Evolutionary conservation across 2,329 filamentous ascomycete species (phyloP), one percentile per base, ranked within the genome.

Genomic region (Cladorrhinum sp.): DNA sequence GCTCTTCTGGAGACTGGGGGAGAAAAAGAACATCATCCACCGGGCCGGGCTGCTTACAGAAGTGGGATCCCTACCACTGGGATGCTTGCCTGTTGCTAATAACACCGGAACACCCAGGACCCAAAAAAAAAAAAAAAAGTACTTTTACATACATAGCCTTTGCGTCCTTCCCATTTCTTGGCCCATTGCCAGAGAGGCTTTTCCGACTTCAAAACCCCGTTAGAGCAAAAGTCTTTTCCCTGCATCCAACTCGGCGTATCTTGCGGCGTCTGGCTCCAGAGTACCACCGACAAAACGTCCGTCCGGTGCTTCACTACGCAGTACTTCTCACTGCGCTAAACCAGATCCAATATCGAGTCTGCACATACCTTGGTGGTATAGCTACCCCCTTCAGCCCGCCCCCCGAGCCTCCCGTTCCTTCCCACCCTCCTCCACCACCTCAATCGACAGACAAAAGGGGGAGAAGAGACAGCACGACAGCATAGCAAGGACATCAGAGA

Each of bases 221-320:
- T 36, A 30, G 54, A 42, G 9, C 23, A 46, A 23, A 36, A 57
- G 21, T 28, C 24, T 20, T 33, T 36, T 46, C 16, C 55, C 55
- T 58, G 61, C 58, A 56, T 46, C 28, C 51, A 57, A 42, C 62
- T 66, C 59, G 62, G 65, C 64, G 62, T 58, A 62, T 60, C 62
- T 57, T 53, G 57, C 50, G 54, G 62, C 63, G 55, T 55, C 46
- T 62, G 51, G 59, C 52, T 63, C 58, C 57, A 59, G 60, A 67
- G 62, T 65, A 62, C 62, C 63, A 62, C 66, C 67, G 66, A 68
- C 61, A 66, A 55, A 65, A 64, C 61, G 58, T 63, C 65, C 61
- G 58, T 63, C 64, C 60, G 63, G 63, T 50, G 51, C 62, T 57
- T 53, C 55, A 36, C 60, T 16, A 21, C 42, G 6, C 36, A 42